Evolutionary conservation across 768 basidiomycete species (phyloP).

Genomic region (Termitomyces sp.): DNA sequence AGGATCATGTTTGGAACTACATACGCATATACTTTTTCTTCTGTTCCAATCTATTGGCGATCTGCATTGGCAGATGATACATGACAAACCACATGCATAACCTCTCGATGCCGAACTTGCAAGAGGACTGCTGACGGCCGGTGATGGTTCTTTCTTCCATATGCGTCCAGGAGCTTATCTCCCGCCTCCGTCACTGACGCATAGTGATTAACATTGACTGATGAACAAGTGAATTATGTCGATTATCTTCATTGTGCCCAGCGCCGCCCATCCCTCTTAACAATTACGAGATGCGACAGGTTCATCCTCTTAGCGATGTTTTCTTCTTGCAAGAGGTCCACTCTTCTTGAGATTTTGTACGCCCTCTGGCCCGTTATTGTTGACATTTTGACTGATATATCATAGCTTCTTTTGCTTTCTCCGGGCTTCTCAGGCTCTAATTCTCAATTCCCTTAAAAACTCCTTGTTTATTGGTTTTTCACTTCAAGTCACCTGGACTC

Average conservation of each 20-base stretch:
- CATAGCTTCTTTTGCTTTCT: conserved; percentile 3
- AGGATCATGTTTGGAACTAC: neutral
- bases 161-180: neutral
- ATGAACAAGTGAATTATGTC: neutral
- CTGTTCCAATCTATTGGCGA: too few relatives aligned
- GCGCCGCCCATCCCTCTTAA: neutral
- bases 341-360: neutral
- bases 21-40: neutral
- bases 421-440: neutral
- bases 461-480: neutral
- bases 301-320: neutral
- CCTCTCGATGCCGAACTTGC: neutral
- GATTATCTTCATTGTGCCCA: neutral
- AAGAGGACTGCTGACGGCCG: neutral
- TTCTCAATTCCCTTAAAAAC: neutral
- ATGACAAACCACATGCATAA: neutral
- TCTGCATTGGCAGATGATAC: neutral
- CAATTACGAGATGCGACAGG: neutral
- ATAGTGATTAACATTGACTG: neutral
- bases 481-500: neutral
- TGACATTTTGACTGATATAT: neutral
- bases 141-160: neutral
- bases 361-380: neutral
- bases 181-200: neutral
- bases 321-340: conserved; percentile 1